phyloP scores from a whole-genome alignment of 2,329 filamentous ascomycete species.

The Domatiomyces globalis region DNA sequence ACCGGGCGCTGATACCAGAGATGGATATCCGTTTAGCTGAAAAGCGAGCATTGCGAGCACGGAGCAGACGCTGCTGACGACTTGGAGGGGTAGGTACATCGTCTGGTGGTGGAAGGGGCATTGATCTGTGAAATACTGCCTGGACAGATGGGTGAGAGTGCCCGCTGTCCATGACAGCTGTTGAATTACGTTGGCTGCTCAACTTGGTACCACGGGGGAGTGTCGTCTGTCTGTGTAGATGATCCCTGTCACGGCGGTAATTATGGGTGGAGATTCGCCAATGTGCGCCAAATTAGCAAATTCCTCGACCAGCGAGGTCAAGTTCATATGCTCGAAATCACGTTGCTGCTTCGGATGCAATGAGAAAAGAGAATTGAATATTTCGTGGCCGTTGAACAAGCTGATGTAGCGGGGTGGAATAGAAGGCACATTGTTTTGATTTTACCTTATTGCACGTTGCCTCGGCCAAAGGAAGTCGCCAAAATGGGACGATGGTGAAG shows the following conservation, averaged over 20 bases:
- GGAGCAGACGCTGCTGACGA: slow-evolving; percentile 14
- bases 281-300: neutral
- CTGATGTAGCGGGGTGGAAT: neutral
- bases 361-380: neutral
- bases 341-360: neutral
- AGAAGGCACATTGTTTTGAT: neutral
- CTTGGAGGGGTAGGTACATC: neutral
- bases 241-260: neutral
- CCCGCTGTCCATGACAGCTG: neutral
- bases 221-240: neutral
- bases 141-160: neutral
- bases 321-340: neutral
- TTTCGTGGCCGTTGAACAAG: neutral
- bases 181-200: neutral
- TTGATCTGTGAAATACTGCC: neutral
- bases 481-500: neutral
- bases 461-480: neutral
- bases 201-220: neutral
- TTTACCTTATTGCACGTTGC: neutral
- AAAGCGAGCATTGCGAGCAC: slow-evolving; percentile 15
- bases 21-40: slow-evolving; percentile 14
- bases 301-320: neutral
- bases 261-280: neutral
- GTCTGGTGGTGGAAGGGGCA: neutral
- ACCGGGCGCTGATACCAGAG: slow-evolving; percentile 11